Base-by-base conservation (phyloP, 768 basidiomycete genomes). In the Mycena capillaripes region DNA sequence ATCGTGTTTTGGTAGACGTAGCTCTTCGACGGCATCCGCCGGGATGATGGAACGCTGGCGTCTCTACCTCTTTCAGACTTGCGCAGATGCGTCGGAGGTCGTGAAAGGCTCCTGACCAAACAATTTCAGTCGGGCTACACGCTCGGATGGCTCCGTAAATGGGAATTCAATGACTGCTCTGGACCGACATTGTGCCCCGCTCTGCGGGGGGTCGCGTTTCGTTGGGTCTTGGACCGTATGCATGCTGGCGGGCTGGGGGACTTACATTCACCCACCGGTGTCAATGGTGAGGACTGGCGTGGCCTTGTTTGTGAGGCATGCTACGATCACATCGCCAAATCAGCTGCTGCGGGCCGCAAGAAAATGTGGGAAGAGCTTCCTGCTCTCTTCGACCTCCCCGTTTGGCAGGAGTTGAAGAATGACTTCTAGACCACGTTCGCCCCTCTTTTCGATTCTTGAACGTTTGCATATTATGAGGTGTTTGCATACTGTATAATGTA, bases 291-390 rank as follows among this genome's bases (percentile, higher is more conserved):
- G n/a, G n/a, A n/a, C n/a, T n/a, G n/a, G n/a, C n/a, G n/a, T n/a
- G n/a, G n/a, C n/a, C n/a, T n/a, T n/a, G n/a, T 59, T 4, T 57
- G 56, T 12, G 32, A 2, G n/a, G 21, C 56, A 11, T 57, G 56
- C n/a, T 1, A 2, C 0, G 4, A 36, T 1, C 6, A 11, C 10
- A n/a, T 14, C 4, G 34, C 0, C 0, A 21, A 36, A 27, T 9
- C n/a, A 11, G n/a, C 21, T 2, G 34, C n/a, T 5, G 12, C 4
- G 3, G 36, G 57, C 6, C 36, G 38, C 7, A 19, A 6, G 23
- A 59, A 40, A 17, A 27, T 36, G 30, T 63, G 62, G 62, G 48
- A 63, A 16, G 30, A 52, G 2, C 21, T 63, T 5, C 62, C 62
- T n/a, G 32, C 0, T 5, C 32, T 36, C 16, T 63, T 52, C 12